These are phyloP conservation scores for Coprinopsis cinerea DNA, from an alignment of 768 basidiomycete genomes.

Conservation along the genomic window DNA sequence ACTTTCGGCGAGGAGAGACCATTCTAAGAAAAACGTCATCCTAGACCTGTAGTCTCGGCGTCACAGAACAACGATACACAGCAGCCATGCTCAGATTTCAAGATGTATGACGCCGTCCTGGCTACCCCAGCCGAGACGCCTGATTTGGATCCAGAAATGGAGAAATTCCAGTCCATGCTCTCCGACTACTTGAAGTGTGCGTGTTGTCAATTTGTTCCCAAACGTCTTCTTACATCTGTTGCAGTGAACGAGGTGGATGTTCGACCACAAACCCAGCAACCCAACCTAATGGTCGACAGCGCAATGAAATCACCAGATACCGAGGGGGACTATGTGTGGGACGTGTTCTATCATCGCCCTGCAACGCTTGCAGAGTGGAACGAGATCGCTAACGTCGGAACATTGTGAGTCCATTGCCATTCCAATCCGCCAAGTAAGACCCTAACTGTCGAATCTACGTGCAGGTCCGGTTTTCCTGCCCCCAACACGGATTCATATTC, in stretches of 20 bases:
- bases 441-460: not conserved
- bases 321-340: constrained; percentile 71
- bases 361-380: constrained; percentile 56
- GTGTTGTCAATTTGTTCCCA: constrained; percentile 15
- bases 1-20: no score
- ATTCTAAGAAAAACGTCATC: no score
- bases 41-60: constrained; percentile 30
- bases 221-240: not conserved
- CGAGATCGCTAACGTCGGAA: constrained; percentile 49
- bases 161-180: constrained; percentile 73
- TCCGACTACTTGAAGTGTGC: constrained; percentile 65
- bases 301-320: constrained; percentile 5
- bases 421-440: no score
- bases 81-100: constrained; percentile 38
- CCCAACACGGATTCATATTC: constrained; percentile 50
- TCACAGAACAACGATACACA: constrained; percentile 38
- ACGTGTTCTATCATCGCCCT: constrained; percentile 74
- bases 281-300: constrained; percentile 9
- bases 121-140: constrained; percentile 25
- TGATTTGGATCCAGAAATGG: constrained; percentile 55
- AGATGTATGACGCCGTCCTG: constrained; percentile 68
- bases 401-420: constrained; percentile 50
- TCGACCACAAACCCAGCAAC: constrained; percentile 3
- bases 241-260: constrained; percentile 20
- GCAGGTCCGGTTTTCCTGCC: constrained; percentile 59